Evolutionary conservation across 139 green algal genomes (phyloP).

Genomic region (Pedinophyceae sp.): DNA sequence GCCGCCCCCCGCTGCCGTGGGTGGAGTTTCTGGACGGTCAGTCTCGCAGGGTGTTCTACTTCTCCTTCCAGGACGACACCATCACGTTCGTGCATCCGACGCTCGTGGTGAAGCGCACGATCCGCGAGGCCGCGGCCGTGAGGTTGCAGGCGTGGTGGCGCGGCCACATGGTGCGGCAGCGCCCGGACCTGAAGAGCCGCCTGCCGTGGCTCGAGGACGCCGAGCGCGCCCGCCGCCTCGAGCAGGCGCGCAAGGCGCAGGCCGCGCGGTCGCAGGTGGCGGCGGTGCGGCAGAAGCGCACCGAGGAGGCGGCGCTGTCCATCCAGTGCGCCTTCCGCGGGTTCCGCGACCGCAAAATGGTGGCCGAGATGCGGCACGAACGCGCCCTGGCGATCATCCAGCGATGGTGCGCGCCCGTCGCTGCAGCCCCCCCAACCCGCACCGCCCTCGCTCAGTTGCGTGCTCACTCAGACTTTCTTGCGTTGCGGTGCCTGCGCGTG

Average conservation of each 20-base stretch:
- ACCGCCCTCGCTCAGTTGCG: no score
- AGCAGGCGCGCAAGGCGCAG: slow-evolving; percentile 6
- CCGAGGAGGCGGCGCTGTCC: no score
- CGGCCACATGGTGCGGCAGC: slow-evolving; percentile 3
- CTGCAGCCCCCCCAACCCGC: no score
- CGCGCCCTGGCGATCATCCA: no score
- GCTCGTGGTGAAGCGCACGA: not conserved
- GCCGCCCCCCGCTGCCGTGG: slow-evolving; percentile 1
- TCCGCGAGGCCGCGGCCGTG: not conserved
- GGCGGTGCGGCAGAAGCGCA: no score
- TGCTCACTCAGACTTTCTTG: no score
- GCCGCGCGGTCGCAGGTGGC: no score
- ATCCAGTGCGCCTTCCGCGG: no score
- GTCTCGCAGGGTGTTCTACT: slow-evolving; percentile 6
- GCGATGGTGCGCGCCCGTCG: no score
- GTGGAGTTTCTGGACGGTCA: slow-evolving; percentile 10
- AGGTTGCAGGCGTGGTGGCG: slow-evolving; percentile 6
- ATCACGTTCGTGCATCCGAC: slow-evolving; percentile 2
- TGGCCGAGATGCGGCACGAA: no score
- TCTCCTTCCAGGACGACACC: slow-evolving; percentile 4
- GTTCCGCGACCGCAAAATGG: no score
- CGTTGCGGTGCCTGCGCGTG: no score
- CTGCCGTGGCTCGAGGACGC: not conserved
- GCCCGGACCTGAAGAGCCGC: not conserved
- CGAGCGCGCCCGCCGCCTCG: not conserved